These are phyloP conservation scores for Citrus hindsii DNA, from an alignment of 345 rosid genomes.

Conservation along the genomic window DNA sequence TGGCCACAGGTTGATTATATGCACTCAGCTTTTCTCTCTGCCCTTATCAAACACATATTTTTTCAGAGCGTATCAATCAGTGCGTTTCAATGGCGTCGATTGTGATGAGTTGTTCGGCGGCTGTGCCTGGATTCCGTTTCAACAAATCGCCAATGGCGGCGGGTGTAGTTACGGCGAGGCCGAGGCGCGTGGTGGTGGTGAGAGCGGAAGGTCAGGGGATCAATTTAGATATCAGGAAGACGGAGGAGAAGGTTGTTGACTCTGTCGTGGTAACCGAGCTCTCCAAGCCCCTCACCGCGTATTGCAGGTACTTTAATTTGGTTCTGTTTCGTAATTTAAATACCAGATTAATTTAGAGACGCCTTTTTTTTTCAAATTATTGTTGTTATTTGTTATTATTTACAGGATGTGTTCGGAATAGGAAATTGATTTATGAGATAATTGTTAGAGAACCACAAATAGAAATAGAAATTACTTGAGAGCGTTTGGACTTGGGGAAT, in stretches of 20 bases:
- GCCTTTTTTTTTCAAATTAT: too few species aligned
- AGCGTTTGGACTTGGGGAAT: too few species aligned
- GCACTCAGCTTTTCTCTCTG: neutral
- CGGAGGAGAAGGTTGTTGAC: slow-evolving; percentile 86
- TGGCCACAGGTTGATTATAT: slow-evolving; percentile 42
- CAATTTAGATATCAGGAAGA: slow-evolving; percentile 75
- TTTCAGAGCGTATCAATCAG: neutral
- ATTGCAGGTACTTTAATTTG: slow-evolving; percentile 56
- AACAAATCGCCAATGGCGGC: slow-evolving; percentile 16
- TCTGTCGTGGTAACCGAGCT: slow-evolving; percentile 71
- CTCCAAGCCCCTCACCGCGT: slow-evolving; percentile 74
- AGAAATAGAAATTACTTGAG: too few species aligned
- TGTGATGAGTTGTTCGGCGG: slow-evolving; percentile 6
- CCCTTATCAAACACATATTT: neutral
- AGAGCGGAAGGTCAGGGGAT: slow-evolving; percentile 68
- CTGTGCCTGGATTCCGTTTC: slow-evolving; percentile 25
- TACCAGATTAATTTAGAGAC: too few species aligned
- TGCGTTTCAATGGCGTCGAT: slow-evolving; percentile 35
- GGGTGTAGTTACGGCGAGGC: slow-evolving; percentile 16
- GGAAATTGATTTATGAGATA: neutral
- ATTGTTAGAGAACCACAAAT: neutral
- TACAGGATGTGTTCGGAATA: neutral
- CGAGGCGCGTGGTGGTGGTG: slow-evolving; percentile 44
- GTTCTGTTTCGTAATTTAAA: too few species aligned
- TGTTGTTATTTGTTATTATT: too few species aligned